Conservation (phyloP, 2,329 filamentous ascomycete species). For the Aspergillus unguis region DNA sequence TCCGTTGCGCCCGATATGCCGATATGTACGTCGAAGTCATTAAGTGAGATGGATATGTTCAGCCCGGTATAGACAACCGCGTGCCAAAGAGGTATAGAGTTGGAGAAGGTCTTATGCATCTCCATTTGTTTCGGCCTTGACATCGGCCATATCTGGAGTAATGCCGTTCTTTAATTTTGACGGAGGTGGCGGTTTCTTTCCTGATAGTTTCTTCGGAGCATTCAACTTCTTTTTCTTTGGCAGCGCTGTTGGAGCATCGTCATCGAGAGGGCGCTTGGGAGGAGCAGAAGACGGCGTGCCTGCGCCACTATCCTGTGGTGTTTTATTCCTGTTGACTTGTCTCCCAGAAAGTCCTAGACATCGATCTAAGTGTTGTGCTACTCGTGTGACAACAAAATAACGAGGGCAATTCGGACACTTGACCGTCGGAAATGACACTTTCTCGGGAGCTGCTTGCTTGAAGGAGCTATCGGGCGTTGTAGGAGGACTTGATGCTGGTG, state of each 20-base stretch:
- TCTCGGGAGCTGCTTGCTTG: constrained; percentile 29
- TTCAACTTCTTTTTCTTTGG: constrained; percentile 51
- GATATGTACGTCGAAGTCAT: constrained; percentile 28
- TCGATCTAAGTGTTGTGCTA: constrained; percentile 60
- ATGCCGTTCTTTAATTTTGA: constrained; percentile 42
- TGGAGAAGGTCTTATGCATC: constrained; percentile 16
- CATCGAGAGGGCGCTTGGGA: constrained; percentile 38
- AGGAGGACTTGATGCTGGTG: constrained; percentile 34
- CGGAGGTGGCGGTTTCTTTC: constrained; percentile 36
- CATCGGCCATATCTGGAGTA: constrained; percentile 31
- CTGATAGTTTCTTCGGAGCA: constrained; percentile 35
- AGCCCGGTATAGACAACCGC: constrained; percentile 13
- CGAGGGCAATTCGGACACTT: constrained; percentile 60
- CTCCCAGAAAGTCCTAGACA: constrained; percentile 58
- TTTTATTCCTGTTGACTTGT: constrained; percentile 46
- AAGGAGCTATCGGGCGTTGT: constrained; percentile 33
- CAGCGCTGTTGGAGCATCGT: constrained; percentile 44
- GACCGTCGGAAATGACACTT: constrained; percentile 40
- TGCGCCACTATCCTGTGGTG: constrained; percentile 44
- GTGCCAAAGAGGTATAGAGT: background rate
- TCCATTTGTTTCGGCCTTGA: constrained; percentile 35
- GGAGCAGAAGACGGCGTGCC: constrained; percentile 33
- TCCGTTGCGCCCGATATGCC: constrained; percentile 27
- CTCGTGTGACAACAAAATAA: constrained; percentile 58
- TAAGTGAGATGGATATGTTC: constrained; percentile 21